A percentile compares a stretch with the other conserved stretches of the same genome.
Conservation (phyloP, 1,139 yeast species). For the Magnusiomyces fungicola region DNA sequence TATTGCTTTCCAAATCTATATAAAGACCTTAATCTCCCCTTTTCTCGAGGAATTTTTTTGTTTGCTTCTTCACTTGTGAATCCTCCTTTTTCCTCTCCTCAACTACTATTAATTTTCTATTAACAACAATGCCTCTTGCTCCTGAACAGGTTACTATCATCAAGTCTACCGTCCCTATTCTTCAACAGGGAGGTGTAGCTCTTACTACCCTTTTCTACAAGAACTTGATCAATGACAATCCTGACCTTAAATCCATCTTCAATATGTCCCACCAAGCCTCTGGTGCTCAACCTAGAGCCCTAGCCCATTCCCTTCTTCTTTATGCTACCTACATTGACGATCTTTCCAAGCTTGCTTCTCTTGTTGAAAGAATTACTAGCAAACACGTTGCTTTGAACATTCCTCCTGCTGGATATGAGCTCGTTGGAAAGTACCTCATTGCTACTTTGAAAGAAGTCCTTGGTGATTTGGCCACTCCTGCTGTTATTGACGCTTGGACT, state of each 20-base stretch:
- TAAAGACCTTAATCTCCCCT: background rate
- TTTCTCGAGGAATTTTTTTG: background rate
- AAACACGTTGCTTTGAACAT: slow-evolving; percentile 63
- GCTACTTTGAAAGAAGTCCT: slow-evolving; percentile 48
- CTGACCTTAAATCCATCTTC: slow-evolving; percentile 52
- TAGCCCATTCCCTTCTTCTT: slow-evolving; percentile 54
- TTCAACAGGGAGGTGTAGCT: slow-evolving; percentile 49
- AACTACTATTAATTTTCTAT: background rate
- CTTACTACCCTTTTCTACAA: slow-evolving; percentile 50
- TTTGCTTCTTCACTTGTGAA: slow-evolving; percentile 1
- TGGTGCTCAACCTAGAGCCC: slow-evolving; percentile 54
- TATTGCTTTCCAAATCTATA: background rate
- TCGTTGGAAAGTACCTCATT: slow-evolving; percentile 52
- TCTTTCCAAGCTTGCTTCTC: slow-evolving; percentile 44
- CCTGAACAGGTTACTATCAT: slow-evolving; percentile 36
- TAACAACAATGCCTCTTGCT: slow-evolving; percentile 19
- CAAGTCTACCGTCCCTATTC: slow-evolving; percentile 51
- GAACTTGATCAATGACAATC: slow-evolving; percentile 47
- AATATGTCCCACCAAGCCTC: slow-evolving; percentile 52
- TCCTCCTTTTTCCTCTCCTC: background rate
- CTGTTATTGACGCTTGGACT: slow-evolving; percentile 57
- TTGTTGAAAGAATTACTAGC: slow-evolving; percentile 53
- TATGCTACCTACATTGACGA: slow-evolving; percentile 62
- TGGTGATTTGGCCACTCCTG: slow-evolving; percentile 52
- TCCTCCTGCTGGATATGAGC: slow-evolving; percentile 55